Evolutionary conservation across 2,329 filamentous ascomycete genomes (phyloP).

Genomic region (Hymenoscyphus salicellus): DNA sequence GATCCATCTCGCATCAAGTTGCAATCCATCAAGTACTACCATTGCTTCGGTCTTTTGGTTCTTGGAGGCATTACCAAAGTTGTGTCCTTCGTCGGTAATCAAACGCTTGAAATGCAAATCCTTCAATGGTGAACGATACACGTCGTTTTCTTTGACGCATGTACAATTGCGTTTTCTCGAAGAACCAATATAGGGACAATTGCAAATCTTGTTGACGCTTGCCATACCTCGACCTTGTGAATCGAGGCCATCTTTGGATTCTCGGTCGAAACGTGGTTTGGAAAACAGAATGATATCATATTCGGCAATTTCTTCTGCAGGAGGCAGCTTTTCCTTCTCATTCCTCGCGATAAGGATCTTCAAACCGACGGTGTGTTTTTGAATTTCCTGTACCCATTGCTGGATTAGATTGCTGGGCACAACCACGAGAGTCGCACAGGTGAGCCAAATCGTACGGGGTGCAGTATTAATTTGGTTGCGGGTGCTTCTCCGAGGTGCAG

Average conservation of each 20-base stretch:
- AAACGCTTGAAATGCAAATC: constrained; percentile 80
- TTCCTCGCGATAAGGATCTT: constrained; percentile 62
- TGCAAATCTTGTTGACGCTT: constrained; percentile 9
- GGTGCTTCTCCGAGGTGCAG: constrained; percentile 40
- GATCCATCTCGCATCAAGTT: constrained; percentile 76
- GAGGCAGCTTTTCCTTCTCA: constrained; percentile 52
- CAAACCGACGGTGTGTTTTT: constrained; percentile 68
- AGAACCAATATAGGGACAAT: constrained; percentile 39
- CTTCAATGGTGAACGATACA: constrained; percentile 61
- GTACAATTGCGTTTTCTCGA: constrained; percentile 44
- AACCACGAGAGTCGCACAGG: constrained; percentile 69
- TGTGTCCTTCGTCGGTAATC: constrained; percentile 90
- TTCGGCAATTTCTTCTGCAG: constrained; percentile 53
- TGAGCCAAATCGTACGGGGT: constrained; percentile 58
- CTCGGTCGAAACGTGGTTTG: constrained; percentile 67
- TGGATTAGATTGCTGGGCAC: constrained; percentile 79
- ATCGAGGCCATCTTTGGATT: constrained; percentile 53
- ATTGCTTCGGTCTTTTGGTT: constrained; percentile 56
- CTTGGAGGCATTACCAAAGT: constrained; percentile 63
- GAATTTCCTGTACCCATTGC: constrained; percentile 81
- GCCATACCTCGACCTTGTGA: constrained; percentile 39
- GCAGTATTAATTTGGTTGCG: constrained; percentile 41
- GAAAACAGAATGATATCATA: constrained; percentile 80
- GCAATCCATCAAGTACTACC: constrained; percentile 50
- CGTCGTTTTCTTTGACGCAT: constrained; percentile 38